phyloP scores from a whole-genome alignment of 2,329 filamentous ascomycete genomes.

The Ilyonectria sp. region DNA sequence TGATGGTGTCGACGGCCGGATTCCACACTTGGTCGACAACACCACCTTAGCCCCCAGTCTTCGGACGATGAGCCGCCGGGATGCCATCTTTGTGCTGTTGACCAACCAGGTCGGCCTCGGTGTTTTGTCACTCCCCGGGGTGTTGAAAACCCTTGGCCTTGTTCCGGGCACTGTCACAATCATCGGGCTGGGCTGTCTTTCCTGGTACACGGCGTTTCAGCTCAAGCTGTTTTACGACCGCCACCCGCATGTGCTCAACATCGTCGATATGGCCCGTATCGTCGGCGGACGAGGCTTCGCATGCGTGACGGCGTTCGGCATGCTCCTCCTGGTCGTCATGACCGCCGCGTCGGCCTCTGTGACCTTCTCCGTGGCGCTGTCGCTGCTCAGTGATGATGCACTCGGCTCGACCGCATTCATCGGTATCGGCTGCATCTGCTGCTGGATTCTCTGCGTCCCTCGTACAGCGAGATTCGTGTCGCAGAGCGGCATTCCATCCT shows the following conservation, averaged over 20 bases:
- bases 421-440: constrained; percentile 72
- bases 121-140: constrained; percentile 78
- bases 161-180: constrained; percentile 78
- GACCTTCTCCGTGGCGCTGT: constrained; percentile 75
- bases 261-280: constrained; percentile 76
- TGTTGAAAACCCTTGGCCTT: constrained; percentile 77
- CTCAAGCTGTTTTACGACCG: constrained; percentile 76
- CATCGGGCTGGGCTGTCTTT: constrained; percentile 74
- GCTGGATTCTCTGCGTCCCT: constrained; percentile 73
- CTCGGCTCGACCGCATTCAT: constrained; percentile 76
- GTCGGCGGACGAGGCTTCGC: constrained; percentile 54
- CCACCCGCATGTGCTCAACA: constrained; percentile 77
- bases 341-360: constrained; percentile 75
- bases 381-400: constrained; percentile 73
- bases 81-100: constrained; percentile 46
- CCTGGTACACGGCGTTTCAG: constrained; percentile 67
- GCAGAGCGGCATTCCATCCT: constrained; percentile 38
- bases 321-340: constrained; percentile 79
- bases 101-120: constrained; percentile 51
- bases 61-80: constrained; percentile 47
- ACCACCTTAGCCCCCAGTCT: neutral
- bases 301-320: constrained; percentile 66
- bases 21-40: constrained; percentile 1
- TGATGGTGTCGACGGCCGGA: neutral
- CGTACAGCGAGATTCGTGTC: constrained; percentile 67